Evolutionary conservation across 2,329 filamentous ascomycete species (phyloP).

Genomic region (Fusarium caatingaense): DNA sequence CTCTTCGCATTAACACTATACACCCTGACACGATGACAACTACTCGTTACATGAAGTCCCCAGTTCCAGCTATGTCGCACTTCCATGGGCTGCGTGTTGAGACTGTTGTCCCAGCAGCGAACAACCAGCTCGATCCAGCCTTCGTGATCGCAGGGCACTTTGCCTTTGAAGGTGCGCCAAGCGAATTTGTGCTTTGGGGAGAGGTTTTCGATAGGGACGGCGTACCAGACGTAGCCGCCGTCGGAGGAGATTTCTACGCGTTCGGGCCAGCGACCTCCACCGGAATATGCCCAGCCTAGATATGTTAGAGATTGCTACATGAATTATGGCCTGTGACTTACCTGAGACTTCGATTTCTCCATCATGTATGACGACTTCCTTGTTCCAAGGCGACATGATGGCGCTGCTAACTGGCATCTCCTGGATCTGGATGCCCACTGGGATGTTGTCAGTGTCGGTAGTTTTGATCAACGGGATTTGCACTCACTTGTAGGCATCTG

Average conservation of each 20-base stretch:
- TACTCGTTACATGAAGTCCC: conserved; percentile 72
- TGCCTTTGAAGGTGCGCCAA: conserved; percentile 73
- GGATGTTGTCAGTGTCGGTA: too few species aligned
- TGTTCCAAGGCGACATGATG: conserved; percentile 72
- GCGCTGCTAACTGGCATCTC: conserved; percentile 77
- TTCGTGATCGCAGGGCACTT: conserved; percentile 70
- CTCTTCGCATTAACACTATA: conserved; percentile 70
- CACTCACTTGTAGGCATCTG: conserved; percentile 60
- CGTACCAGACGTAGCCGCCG: conserved; percentile 73
- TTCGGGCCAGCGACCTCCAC: conserved; percentile 69
- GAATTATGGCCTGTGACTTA: background rate
- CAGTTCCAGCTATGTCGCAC: conserved; percentile 71
- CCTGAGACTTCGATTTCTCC: conserved; percentile 60
- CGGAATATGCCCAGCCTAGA: conserved; percentile 69
- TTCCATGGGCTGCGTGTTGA: conserved; percentile 69
- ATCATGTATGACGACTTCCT: conserved; percentile 69
- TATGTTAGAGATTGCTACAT: conserved; percentile 36
- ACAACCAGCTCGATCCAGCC: conserved; percentile 71
- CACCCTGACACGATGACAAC: conserved; percentile 68
- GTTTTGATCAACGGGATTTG: too few species aligned
- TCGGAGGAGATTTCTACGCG: conserved; percentile 72
- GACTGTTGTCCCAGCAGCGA: conserved; percentile 70
- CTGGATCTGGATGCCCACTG: conserved; percentile 72
- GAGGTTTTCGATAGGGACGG: conserved; percentile 68
- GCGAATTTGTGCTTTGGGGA: conserved; percentile 70